Percentiles rank a stretch among this genome's conserved stretches.
Evolutionary conservation across 208 protist genomes (phyloP).

Genomic region (Acanthamoeba sp.): DNA sequence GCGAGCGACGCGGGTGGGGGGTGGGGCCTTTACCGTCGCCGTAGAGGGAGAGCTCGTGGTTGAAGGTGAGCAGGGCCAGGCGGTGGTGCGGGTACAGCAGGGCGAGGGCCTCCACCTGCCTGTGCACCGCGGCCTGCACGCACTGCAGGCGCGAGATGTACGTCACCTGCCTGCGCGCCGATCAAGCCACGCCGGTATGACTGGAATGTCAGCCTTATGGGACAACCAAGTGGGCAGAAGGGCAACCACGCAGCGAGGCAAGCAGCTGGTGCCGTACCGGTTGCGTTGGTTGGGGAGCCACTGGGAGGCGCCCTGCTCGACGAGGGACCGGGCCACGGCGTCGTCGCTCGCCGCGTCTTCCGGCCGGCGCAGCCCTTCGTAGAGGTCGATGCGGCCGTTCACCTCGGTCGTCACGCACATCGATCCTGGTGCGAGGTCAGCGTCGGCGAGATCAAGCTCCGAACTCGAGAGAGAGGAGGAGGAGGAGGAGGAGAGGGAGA

Average conservation of each 20-base stretch:
- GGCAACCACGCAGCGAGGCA: too few relatives aligned
- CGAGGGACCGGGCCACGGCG: neutral
- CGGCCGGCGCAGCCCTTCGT: neutral
- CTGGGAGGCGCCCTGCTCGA: conserved; percentile 33
- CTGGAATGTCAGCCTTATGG: too few relatives aligned
- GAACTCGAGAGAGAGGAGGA: neutral
- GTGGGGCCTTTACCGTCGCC: conserved; percentile 66
- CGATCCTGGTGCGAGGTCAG: neutral
- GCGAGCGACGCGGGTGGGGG: neutral
- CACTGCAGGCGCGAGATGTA: conserved; percentile 78
- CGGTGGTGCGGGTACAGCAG: conserved; percentile 2
- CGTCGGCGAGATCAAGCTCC: neutral
- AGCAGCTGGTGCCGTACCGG: neutral
- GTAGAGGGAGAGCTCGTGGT: conserved; percentile 62
- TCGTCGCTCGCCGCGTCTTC: neutral
- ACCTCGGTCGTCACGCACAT: conserved; percentile 65
- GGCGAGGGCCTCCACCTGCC: conserved; percentile 48
- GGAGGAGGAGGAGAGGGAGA: neutral
- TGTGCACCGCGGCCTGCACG: conserved; percentile 72
- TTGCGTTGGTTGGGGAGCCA: conserved; percentile 43
- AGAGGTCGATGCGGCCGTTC: conserved; percentile 32
- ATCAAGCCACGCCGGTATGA: too few relatives aligned
- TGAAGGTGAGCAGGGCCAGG: conserved; percentile 58
- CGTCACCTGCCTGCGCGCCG: conserved; percentile 43
- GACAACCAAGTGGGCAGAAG: too few relatives aligned